Evolutionary conservation across 2,329 filamentous ascomycete species (phyloP).

Genomic region (Ceratocystis papillata): DNA sequence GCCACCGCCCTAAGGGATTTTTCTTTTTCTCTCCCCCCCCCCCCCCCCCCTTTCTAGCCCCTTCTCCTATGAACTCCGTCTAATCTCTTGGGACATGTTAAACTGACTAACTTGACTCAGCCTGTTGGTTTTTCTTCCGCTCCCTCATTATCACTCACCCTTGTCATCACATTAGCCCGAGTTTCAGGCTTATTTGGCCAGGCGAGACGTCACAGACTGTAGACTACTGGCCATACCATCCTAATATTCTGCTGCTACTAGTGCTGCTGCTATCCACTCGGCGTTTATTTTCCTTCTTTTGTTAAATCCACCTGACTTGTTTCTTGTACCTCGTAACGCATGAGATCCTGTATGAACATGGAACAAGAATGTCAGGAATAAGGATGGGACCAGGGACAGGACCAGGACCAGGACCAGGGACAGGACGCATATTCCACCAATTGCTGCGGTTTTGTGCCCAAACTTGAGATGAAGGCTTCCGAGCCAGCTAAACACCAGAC

Average conservation of each 20-base stretch:
- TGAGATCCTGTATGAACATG: not conserved
- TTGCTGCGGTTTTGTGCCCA: not conserved
- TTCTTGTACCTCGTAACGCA: not conserved
- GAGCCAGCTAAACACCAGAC: not conserved
- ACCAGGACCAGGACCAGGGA: too few relatives aligned
- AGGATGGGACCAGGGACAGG: not conserved
- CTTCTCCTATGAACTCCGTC: not conserved
- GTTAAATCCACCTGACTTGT: not conserved
- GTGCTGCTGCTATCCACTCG: not conserved
- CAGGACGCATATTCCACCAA: not conserved
- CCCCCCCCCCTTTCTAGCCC: too few relatives aligned
- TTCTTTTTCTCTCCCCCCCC: too few relatives aligned
- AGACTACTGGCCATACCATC: not conserved
- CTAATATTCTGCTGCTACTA: not conserved
- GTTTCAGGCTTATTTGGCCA: slow-evolving; percentile 7
- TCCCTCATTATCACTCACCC: not conserved
- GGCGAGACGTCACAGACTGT: slow-evolving; percentile 1
- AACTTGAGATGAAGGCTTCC: slow-evolving; percentile 7
- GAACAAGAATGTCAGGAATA: not conserved
- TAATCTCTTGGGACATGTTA: not conserved
- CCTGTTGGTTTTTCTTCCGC: not conserved
- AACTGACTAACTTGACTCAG: not conserved
- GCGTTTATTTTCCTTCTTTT: not conserved
- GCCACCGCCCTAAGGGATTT: too few relatives aligned
- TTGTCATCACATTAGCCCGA: not conserved